Percentiles rank a stretch among this genome's conserved stretches.
Evolutionary conservation across 1,284 basidiomycete species (phyloP).

Genomic region (Prillingera fragicola): DNA sequence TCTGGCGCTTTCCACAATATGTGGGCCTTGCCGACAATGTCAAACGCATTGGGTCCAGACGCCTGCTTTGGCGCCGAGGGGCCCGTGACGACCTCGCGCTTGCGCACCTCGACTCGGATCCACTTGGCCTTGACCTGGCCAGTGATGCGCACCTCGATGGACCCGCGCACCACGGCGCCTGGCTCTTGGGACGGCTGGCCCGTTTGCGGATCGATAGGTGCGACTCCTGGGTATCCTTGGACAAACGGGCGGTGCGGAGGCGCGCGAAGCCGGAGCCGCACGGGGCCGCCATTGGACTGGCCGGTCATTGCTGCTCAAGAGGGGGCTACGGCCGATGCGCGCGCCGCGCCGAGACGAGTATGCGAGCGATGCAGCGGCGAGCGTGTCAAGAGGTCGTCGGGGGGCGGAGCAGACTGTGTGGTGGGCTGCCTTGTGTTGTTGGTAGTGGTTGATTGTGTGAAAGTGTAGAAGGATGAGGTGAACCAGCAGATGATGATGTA

Average conservation of each 20-base stretch:
- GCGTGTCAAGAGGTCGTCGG: neutral
- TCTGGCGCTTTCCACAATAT: conserved; percentile 39
- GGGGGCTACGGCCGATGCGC: no score
- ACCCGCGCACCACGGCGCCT: conserved; percentile 44
- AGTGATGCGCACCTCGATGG: conserved; percentile 69
- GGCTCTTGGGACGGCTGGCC: no score
- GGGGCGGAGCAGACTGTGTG: neutral
- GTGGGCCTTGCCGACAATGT: conserved; percentile 38
- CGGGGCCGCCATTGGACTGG: conserved; percentile 18
- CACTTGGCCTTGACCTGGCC: conserved; percentile 75
- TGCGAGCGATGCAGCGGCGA: neutral
- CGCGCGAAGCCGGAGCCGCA: conserved; percentile 39
- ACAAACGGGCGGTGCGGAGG: conserved; percentile 46
- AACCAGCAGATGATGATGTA: no score
- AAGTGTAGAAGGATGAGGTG: no score
- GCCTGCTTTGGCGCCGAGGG: conserved; percentile 55
- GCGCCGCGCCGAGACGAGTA: neutral
- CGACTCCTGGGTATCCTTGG: conserved; percentile 45
- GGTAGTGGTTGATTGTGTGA: no score
- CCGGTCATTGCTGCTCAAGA: conserved; percentile 9
- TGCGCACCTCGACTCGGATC: conserved; percentile 78
- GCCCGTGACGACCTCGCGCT: conserved; percentile 57
- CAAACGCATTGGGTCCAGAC: conserved; percentile 59
- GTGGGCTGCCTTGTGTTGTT: no score
- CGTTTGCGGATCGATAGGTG: conserved; percentile 24